Percentiles rank a stretch among this genome's conserved stretches.
These are phyloP conservation scores for Collybia sp. DNA, from an alignment of 768 basidiomycete genomes.

Conservation along the genomic window DNA sequence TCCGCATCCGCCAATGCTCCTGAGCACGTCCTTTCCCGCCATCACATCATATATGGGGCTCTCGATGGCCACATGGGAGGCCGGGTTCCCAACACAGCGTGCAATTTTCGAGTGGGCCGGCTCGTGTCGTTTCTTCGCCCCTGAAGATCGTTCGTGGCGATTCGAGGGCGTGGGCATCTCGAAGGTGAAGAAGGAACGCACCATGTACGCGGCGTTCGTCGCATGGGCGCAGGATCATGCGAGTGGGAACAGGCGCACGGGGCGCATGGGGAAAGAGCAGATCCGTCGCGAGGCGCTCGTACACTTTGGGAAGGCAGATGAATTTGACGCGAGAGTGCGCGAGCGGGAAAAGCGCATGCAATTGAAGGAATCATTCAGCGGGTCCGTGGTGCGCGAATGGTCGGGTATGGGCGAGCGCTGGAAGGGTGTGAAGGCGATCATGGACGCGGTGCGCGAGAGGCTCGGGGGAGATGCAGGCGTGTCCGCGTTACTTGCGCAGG, in stretches of 20 bases:
- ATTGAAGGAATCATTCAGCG: conserved; percentile 44
- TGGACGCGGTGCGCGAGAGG: conserved; percentile 37
- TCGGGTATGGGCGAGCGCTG: conserved; percentile 38
- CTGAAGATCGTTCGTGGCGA: conserved; percentile 23
- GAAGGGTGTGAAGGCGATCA: conserved; percentile 43
- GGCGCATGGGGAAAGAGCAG: conserved; percentile 20
- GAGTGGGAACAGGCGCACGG: conserved; percentile 15
- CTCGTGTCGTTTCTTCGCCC: conserved; percentile 49
- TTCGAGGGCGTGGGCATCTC: conserved; percentile 28
- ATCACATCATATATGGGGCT: conserved; percentile 57
- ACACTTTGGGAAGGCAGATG: conserved; percentile 46
- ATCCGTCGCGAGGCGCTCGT: conserved; percentile 35
- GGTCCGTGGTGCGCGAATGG: conserved; percentile 51
- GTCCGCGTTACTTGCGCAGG: no score
- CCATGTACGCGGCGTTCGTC: conserved; percentile 59
- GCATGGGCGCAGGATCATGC: conserved; percentile 31
- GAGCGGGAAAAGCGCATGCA: conserved; percentile 22
- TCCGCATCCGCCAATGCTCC: conserved; percentile 40
- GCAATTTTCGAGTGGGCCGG: conserved; percentile 58
- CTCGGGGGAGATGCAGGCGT: conserved; percentile 46
- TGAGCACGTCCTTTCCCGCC: conserved; percentile 42
- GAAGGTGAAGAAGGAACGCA: conserved; percentile 42
- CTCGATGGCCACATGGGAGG: conserved; percentile 42
- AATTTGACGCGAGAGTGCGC: conserved; percentile 33
- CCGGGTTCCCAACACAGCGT: conserved; percentile 50